Conservation (phyloP, 2,329 filamentous ascomycete species). For the Fusarium lyarnte region DNA sequence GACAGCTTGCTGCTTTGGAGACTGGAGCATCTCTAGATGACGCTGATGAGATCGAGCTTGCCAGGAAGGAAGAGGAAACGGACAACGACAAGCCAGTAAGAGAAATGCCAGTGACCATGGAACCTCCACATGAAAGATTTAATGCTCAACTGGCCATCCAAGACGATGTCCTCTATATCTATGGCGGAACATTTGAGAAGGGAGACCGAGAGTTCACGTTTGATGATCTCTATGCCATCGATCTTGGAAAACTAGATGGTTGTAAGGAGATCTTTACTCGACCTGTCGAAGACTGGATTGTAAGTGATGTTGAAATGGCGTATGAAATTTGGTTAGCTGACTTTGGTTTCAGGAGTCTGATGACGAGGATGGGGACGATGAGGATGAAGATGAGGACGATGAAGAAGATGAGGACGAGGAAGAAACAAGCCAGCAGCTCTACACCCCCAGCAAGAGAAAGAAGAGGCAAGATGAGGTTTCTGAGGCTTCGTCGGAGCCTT, state of each 20-base stretch:
- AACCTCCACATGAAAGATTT: slow-evolving; percentile 90
- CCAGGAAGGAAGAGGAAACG: slow-evolving; percentile 61
- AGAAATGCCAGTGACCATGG: slow-evolving; percentile 74
- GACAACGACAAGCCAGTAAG: slow-evolving; percentile 67
- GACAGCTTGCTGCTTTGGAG: slow-evolving; percentile 86
- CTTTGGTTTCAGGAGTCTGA: slow-evolving; percentile 60
- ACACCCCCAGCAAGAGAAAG: slow-evolving; percentile 65
- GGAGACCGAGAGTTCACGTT: slow-evolving; percentile 95
- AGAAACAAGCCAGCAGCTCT: slow-evolving; percentile 57
- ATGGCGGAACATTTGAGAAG: slow-evolving; percentile 94
- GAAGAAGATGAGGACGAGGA: slow-evolving; percentile 65
- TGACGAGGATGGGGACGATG: slow-evolving; percentile 67
- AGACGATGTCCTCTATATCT: slow-evolving; percentile 92
- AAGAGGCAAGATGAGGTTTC: slow-evolving; percentile 60
- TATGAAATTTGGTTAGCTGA: slow-evolving; percentile 16
- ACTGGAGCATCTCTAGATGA: slow-evolving; percentile 73
- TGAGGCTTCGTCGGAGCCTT: slow-evolving; percentile 50
- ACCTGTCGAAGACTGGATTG: slow-evolving; percentile 84
- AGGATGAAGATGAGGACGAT: slow-evolving; percentile 68
- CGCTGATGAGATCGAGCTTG: slow-evolving; percentile 59
- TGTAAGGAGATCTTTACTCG: slow-evolving; percentile 90
- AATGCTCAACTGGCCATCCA: slow-evolving; percentile 92
- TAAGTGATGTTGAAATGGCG: slow-evolving; percentile 50
- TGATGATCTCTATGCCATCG: slow-evolving; percentile 91
- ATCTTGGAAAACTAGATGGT: slow-evolving; percentile 94